Evolutionary conservation across 1,139 yeast species (phyloP).

Genomic region (Debaryomycetaceae sp.): DNA sequence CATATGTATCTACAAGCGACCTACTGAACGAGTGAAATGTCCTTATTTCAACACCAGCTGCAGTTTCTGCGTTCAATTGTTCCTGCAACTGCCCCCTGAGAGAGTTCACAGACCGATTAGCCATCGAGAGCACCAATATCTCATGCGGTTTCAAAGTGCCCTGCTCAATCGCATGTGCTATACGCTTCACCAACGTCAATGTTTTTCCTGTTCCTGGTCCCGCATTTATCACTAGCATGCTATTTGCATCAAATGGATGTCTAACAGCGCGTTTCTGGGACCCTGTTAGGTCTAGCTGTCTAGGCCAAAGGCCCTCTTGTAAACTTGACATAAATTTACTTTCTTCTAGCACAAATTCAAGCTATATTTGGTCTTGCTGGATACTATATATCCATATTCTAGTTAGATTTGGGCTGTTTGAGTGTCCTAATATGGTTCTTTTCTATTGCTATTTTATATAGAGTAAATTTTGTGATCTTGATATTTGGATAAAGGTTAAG

Average conservation of each 20-base stretch:
- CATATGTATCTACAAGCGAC: constrained; percentile 41
- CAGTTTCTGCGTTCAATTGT: constrained; percentile 30
- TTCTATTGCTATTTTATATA: too few relatives aligned
- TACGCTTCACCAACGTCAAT: constrained; percentile 52
- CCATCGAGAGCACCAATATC: constrained; percentile 63
- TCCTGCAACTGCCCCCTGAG: constrained; percentile 35
- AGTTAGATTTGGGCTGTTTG: too few relatives aligned
- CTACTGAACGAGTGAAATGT: constrained; percentile 68
- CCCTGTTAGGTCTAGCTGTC: constrained; percentile 15
- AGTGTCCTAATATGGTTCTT: too few relatives aligned
- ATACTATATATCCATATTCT: too few relatives aligned
- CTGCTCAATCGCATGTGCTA: constrained; percentile 43
- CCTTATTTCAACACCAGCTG: constrained; percentile 37
- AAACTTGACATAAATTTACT: too few relatives aligned
- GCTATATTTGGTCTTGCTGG: too few relatives aligned
- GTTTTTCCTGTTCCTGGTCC: constrained; percentile 85
- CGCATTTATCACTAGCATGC: constrained; percentile 52
- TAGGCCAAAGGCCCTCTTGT: too few relatives aligned
- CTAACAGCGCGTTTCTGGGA: constrained; percentile 37
- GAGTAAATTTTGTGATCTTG: too few relatives aligned
- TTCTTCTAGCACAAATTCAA: too few relatives aligned
- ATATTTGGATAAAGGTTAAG: too few relatives aligned
- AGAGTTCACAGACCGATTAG: constrained; percentile 65
- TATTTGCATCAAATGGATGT: constrained; percentile 29
- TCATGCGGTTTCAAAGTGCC: constrained; percentile 46